Conservation (phyloP, 129 eudicot species). For the Flaveria robusta region DNA sequence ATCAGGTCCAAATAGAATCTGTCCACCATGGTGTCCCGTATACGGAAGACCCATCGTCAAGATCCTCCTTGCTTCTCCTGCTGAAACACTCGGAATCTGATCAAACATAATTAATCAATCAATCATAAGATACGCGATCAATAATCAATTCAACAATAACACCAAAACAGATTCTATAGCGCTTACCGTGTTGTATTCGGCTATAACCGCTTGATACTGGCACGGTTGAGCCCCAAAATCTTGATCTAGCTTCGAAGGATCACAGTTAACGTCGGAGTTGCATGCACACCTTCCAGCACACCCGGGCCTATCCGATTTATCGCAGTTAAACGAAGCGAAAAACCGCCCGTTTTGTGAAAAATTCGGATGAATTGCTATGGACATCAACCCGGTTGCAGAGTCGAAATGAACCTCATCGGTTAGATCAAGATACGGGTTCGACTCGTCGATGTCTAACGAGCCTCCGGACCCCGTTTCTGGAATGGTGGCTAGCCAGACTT, state of each 20-base stretch:
- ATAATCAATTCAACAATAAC: too few relatives aligned
- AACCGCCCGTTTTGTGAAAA: slow-evolving; percentile 70
- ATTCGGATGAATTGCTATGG: slow-evolving; percentile 78
- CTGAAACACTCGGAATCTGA: slow-evolving; percentile 52
- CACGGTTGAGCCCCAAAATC: slow-evolving; percentile 74
- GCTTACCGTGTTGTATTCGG: slow-evolving; percentile 65
- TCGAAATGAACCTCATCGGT: slow-evolving; percentile 69
- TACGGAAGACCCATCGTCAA: slow-evolving; percentile 90
- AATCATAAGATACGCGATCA: background rate
- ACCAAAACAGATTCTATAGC: too few relatives aligned
- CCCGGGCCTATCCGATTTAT: slow-evolving; percentile 58
- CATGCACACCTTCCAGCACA: slow-evolving; percentile 88
- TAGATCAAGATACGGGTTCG: slow-evolving; percentile 61
- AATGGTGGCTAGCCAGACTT: slow-evolving; percentile 70
- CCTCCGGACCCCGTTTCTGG: slow-evolving; percentile 62
- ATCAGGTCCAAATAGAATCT: slow-evolving; percentile 72
- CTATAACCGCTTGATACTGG: slow-evolving; percentile 71
- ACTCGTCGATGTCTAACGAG: slow-evolving; percentile 46
- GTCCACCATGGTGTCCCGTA: slow-evolving; percentile 78
- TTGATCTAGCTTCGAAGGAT: slow-evolving; percentile 54
- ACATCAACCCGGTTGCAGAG: slow-evolving; percentile 66
- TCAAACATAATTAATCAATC: background rate
- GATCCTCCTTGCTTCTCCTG: slow-evolving; percentile 69
- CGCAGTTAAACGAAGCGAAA: slow-evolving; percentile 77
- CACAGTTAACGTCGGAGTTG: slow-evolving; percentile 79